These are phyloP conservation scores for Mariannaea sp. DNA, from an alignment of 2,329 filamentous ascomycete species.

Conservation along the genomic window DNA sequence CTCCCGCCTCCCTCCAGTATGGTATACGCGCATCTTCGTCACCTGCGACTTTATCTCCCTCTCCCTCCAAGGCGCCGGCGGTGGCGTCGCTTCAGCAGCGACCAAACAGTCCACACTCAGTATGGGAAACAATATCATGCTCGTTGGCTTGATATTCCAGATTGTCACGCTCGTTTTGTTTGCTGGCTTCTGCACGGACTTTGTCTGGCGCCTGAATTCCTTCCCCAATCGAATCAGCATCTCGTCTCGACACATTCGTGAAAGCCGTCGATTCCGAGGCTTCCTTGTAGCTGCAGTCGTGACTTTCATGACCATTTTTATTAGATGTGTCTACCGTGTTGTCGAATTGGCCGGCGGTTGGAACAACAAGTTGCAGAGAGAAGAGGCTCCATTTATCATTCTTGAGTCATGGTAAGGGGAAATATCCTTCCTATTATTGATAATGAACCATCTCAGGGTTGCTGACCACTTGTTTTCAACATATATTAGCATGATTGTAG, in stretches of 20 bases:
- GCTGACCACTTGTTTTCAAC: too few relatives aligned
- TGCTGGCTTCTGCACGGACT: conserved; percentile 31
- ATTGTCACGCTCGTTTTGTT: conserved; percentile 59
- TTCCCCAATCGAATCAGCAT: conserved; percentile 42
- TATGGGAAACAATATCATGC: conserved; percentile 63
- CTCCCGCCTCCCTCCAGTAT: too few relatives aligned
- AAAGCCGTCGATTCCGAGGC: neutral
- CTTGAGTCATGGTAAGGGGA: conserved; percentile 51
- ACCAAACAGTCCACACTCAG: conserved; percentile 25
- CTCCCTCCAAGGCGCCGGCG: neutral
- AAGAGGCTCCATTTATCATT: conserved; percentile 58
- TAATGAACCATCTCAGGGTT: too few relatives aligned
- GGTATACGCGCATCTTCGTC: conserved; percentile 1
- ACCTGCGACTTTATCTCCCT: conserved; percentile 3
- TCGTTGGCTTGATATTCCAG: conserved; percentile 65
- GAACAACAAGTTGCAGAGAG: conserved; percentile 58
- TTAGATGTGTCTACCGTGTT: conserved; percentile 66
- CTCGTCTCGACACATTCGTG: neutral
- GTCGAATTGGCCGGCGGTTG: conserved; percentile 68
- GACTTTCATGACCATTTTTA: conserved; percentile 52
- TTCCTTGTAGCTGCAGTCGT: conserved; percentile 1
- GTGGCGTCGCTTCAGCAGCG: neutral
- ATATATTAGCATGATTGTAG: too few relatives aligned
- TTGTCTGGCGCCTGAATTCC: neutral
- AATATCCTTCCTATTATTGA: too few relatives aligned